Evolutionary conservation across 352 stramenopile species (phyloP).

Genomic region (Globisporangium uncinulatum): DNA sequence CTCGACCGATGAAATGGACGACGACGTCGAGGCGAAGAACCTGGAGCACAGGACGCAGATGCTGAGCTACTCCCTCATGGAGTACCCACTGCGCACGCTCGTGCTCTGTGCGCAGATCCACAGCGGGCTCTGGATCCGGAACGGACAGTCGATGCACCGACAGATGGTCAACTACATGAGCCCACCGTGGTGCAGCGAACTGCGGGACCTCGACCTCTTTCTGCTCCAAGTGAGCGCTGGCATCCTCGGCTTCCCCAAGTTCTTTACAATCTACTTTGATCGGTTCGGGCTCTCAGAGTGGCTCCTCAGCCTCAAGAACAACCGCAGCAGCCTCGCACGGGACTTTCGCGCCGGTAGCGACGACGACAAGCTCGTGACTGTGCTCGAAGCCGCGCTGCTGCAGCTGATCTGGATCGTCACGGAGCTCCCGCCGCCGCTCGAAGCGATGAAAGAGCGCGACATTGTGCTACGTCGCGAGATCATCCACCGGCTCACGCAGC

Average conservation of each 20-base stretch:
- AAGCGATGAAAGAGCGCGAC: constrained; percentile 53
- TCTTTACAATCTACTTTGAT: constrained; percentile 78
- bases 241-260: constrained; percentile 57
- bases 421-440: constrained; percentile 64
- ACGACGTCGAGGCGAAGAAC: constrained; percentile 11
- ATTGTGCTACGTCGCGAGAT: constrained; percentile 80
- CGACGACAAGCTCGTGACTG: constrained; percentile 53
- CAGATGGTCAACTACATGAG: constrained; percentile 80
- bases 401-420: constrained; percentile 86
- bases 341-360: constrained; percentile 21
- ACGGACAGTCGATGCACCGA: constrained; percentile 78
- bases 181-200: constrained; percentile 58
- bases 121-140: constrained; percentile 79
- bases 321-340: constrained; percentile 38
- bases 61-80: constrained; percentile 68
- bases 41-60: constrained; percentile 42
- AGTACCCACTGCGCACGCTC: constrained; percentile 71
- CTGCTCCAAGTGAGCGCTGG: constrained; percentile 60
- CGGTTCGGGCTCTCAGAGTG: constrained; percentile 74
- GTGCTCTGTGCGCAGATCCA: constrained; percentile 74
- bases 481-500: constrained; percentile 75
- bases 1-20: constrained; percentile 19
- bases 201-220: constrained; percentile 73
- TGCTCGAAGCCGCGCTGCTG: constrained; percentile 77
- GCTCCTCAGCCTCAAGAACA: constrained; percentile 59